These are phyloP conservation scores for Simmondsia chinensis DNA, from an alignment of 148 eudicot genomes.

Conservation along the genomic window DNA sequence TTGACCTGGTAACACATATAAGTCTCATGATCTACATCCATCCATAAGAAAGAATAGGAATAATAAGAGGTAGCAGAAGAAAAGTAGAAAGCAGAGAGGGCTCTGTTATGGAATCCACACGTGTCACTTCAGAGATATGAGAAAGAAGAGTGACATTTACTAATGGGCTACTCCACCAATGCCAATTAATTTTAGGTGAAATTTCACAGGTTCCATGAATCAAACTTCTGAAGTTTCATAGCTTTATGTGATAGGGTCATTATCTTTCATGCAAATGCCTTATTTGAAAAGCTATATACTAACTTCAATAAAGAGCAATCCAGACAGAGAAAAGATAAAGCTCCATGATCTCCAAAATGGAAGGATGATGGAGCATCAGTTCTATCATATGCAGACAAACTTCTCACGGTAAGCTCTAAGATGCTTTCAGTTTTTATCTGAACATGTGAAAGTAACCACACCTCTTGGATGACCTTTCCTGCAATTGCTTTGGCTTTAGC, in stretches of 20 bases:
- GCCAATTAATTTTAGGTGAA: no score
- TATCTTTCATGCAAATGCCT: no score
- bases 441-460: slow-evolving; percentile 11
- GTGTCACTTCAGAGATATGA: no score
- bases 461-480: slow-evolving; percentile 87
- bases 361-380: no score
- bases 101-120: no score
- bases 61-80: neutral
- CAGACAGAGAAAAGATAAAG: no score
- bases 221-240: no score
- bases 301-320: no score
- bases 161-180: neutral
- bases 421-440: neutral
- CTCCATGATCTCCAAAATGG: no score
- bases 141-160: neutral
- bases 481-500: slow-evolving; percentile 70
- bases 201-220: no score
- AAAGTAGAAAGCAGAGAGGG: neutral
- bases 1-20: slow-evolving; percentile 46
- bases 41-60: neutral
- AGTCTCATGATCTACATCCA: slow-evolving; percentile 2
- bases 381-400: neutral
- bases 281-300: no score
- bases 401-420: neutral
- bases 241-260: no score